These are phyloP conservation scores for Sarcodon aspratus DNA, from an alignment of 768 basidiomycete species.

Conservation along the genomic window DNA sequence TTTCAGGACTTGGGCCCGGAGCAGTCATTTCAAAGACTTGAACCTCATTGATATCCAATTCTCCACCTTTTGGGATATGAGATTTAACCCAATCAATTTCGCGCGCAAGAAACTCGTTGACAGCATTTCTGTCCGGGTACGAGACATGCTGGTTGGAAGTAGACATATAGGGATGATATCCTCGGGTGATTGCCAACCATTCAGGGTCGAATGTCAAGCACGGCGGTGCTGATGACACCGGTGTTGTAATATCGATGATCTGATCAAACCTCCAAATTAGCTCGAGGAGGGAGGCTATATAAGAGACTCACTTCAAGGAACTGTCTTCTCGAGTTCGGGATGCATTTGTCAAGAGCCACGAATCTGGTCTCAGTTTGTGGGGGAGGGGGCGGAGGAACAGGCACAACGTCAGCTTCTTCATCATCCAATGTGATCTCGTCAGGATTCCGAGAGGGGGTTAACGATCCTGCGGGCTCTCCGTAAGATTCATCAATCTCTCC, in stretches of 20 bases:
- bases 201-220: constrained; percentile 68
- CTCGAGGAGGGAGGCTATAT: not conserved
- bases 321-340: constrained; percentile 42
- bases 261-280: constrained; percentile 13
- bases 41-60: constrained; percentile 35
- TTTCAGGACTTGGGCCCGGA: constrained; percentile 32
- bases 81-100: constrained; percentile 59
- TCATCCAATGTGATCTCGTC: constrained; percentile 39
- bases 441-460: constrained; percentile 23
- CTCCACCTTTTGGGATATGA: constrained; percentile 27
- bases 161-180: constrained; percentile 69
- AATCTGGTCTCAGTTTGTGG: constrained; percentile 49
- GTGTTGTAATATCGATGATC: constrained; percentile 55
- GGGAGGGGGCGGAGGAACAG: constrained; percentile 22
- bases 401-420: constrained; percentile 32
- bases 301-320: constrained; percentile 61
- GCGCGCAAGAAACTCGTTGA: constrained; percentile 38
- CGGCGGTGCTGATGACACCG: constrained; percentile 14
- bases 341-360: constrained; percentile 86
- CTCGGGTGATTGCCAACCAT: constrained; percentile 91
- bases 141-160: constrained; percentile 27
- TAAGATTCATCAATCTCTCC: constrained; percentile 1
- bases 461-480: not conserved
- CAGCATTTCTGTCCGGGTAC: constrained; percentile 48
- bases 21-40: constrained; percentile 66